Conservation (phyloP, 2,329 filamentous ascomycete genomes). For the Clarireedia homoeocarpa region DNA sequence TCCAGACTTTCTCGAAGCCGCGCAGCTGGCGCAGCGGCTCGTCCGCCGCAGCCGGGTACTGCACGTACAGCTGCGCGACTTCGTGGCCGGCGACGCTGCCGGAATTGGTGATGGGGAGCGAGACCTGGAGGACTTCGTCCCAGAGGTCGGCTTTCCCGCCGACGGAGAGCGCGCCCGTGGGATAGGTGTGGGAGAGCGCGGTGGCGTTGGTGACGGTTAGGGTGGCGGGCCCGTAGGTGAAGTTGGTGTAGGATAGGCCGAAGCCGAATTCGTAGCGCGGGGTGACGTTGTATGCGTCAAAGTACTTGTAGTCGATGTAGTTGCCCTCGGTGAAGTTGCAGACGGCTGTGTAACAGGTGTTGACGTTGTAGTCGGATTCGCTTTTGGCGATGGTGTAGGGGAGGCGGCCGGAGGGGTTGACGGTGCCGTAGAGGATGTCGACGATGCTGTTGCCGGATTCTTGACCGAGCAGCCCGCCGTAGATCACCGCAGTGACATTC, state of each 20-base stretch:
- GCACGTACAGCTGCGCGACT: conserved; percentile 42
- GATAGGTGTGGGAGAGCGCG: conserved; percentile 33
- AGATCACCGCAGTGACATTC: conserved; percentile 76
- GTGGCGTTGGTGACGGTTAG: conserved; percentile 29
- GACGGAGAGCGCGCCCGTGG: conserved; percentile 48
- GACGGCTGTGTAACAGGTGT: conserved; percentile 49
- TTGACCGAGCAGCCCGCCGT: conserved; percentile 71
- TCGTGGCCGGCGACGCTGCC: conserved; percentile 43
- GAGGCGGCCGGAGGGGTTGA: conserved; percentile 66
- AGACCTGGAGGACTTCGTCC: conserved; percentile 44
- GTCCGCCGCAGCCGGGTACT: conserved; percentile 9
- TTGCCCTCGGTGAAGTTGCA: conserved; percentile 66
- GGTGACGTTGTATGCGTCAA: conserved; percentile 53
- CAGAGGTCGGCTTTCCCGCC: conserved; percentile 47
- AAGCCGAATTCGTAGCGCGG: conserved; percentile 74
- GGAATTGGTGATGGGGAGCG: conserved; percentile 45
- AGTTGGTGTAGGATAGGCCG: conserved; percentile 71
- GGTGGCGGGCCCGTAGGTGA: conserved; percentile 58
- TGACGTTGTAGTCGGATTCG: conserved; percentile 34
- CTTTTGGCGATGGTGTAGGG: conserved; percentile 70
- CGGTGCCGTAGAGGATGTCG: conserved; percentile 71
- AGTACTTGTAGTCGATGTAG: conserved; percentile 72
- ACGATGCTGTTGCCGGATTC: conserved; percentile 70
- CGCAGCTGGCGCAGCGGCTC: conserved; percentile 10
- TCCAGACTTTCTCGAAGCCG: conserved; percentile 9